Base-by-base conservation (phyloP, 345 rosid species). In the Eucalyptus sp. region DNA sequence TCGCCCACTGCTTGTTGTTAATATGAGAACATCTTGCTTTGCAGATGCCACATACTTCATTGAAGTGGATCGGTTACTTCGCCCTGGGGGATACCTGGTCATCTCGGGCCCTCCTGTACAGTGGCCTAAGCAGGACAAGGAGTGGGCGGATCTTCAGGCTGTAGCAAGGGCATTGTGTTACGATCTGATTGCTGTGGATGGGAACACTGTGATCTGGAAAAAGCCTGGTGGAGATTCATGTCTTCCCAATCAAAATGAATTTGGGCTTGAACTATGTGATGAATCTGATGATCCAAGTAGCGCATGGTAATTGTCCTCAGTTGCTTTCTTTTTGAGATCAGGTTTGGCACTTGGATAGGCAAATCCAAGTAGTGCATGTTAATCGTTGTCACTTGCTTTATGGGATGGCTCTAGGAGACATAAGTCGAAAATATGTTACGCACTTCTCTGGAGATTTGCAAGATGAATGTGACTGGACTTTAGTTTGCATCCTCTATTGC, bases 101-200 rank as follows among this genome's bases (percentile, higher is more conserved):
- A 97, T 97, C 92, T 98, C 99, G 89, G 99, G 99, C 27, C 99
- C 99, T 87, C 99, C 99, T 46, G 99, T 97, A 25, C 99, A 95
- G 92, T 98, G 99, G 99, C 94, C 99, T 89, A 98, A 98, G 92
- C 99, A 96, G 91, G 99, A 98, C 92, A 98, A 97, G 92, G 99
- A 98, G 91, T 97, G 99, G 99, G 97, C 99, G 89, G 98, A 97
- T 91, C 99, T 97, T 92, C 99, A 97, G 92, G 98, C 95, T 84
- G 99, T 94, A 89, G 99, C 99, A 88, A 95, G 99, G 90, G 94
- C 96, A 87, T 93, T 97, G 92, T 97, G 99, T 89, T 97, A 98
- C 51, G 99, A 97, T 92, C 92, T 97, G 90, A 98, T 97, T 93
- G 96, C 95, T 13, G 98, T 98, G 50, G 99, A 98, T 92, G 97